These are phyloP conservation scores for Penicillium daleae DNA, from an alignment of 495 filamentous ascomycete species.

Conservation along the genomic window DNA sequence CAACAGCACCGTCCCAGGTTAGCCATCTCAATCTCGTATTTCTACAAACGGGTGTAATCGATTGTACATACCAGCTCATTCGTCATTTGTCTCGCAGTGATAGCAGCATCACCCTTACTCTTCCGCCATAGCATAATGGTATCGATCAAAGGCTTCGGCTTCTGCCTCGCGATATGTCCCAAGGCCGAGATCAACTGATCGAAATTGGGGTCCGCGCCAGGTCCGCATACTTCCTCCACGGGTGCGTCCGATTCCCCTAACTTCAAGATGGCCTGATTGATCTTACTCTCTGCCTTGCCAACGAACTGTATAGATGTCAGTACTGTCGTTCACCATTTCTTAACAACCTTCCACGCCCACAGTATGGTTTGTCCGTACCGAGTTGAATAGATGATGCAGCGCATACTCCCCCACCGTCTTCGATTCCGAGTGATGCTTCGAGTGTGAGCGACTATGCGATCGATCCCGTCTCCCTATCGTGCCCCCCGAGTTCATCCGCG, in stretches of 20 bases:
- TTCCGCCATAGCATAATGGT: slow-evolving; percentile 98
- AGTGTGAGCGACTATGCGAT: slow-evolving; percentile 80
- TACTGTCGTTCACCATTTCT: not conserved
- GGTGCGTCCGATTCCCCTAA: slow-evolving; percentile 75
- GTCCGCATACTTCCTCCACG: slow-evolving; percentile 87
- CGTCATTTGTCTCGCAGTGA: slow-evolving; percentile 60
- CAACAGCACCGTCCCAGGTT: not conserved
- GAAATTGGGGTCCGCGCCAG: slow-evolving; percentile 85
- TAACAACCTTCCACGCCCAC: not conserved
- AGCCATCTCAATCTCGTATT: not conserved
- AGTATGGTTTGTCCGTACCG: slow-evolving; percentile 55
- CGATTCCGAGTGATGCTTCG: slow-evolving; percentile 72
- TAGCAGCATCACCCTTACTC: slow-evolving; percentile 85
- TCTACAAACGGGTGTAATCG: too few relatives aligned
- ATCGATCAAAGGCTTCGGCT: slow-evolving; percentile 95
- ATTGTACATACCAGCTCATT: slow-evolving; percentile 63
- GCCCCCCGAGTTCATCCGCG: slow-evolving; percentile 55
- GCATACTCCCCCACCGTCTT: slow-evolving; percentile 97
- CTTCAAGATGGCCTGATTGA: slow-evolving; percentile 78
- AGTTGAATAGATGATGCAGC: slow-evolving; percentile 92
- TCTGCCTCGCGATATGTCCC: slow-evolving; percentile 89
- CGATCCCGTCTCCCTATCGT: slow-evolving; percentile 66
- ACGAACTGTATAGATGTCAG: slow-evolving; percentile 50
- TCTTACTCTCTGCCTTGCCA: slow-evolving; percentile 89
- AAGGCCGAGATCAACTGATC: slow-evolving; percentile 93